phyloP scores from a whole-genome alignment of 306 rosid species.

The Dalbergia cultrata region DNA sequence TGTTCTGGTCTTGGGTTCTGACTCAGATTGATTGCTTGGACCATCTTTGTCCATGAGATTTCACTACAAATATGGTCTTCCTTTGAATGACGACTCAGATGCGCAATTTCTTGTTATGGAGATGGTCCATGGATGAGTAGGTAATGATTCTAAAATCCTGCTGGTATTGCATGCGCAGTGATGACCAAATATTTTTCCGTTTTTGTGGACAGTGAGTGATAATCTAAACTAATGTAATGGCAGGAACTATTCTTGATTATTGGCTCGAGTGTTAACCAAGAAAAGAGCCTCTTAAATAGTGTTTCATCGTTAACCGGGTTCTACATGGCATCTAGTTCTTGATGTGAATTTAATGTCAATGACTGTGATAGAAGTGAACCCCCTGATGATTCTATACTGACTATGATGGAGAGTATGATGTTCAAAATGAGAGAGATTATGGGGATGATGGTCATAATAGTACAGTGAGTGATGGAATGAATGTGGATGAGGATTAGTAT shows the following conservation, averaged over 20 bases:
- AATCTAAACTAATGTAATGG: not conserved
- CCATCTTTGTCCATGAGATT: not conserved
- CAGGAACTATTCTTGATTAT: conserved; percentile 7
- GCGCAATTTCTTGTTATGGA: conserved; percentile 5
- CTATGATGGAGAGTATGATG: too few relatives aligned
- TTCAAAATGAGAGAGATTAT: too few relatives aligned
- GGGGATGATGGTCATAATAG: too few relatives aligned
- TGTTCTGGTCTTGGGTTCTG: conserved; percentile 23
- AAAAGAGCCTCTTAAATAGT: not conserved
- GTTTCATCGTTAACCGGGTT: not conserved
- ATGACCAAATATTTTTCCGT: not conserved
- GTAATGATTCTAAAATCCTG: conserved; percentile 26
- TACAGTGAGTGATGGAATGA: too few relatives aligned
- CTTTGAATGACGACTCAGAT: conserved; percentile 3
- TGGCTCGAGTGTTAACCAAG: not conserved
- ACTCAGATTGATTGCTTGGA: not conserved
- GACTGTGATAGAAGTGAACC: too few relatives aligned
- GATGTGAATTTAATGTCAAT: too few relatives aligned
- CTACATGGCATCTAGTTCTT: not conserved
- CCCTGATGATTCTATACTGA: too few relatives aligned
- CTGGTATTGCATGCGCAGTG: not conserved
- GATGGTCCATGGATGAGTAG: conserved; percentile 12
- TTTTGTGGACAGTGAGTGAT: not conserved
- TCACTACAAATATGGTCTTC: conserved; percentile 2
- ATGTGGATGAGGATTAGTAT: too few relatives aligned